phyloP scores from a whole-genome alignment of 2,329 filamentous ascomycete species.

The Trichophaea hybrida region DNA sequence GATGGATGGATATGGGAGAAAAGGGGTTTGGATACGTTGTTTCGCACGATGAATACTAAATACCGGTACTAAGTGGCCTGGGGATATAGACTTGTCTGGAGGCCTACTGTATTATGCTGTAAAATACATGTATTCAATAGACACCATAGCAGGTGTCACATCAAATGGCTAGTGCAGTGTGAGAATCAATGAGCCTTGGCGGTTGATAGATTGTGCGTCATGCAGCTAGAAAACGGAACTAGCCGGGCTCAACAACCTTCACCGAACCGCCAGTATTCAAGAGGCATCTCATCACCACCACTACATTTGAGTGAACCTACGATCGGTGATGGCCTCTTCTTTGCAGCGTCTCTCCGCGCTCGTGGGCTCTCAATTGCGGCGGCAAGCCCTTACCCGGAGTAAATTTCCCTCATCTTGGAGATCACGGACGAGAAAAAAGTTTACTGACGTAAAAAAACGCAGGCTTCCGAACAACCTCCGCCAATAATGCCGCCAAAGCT shows the following conservation, averaged over 20 bases:
- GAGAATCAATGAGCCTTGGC: too few species aligned
- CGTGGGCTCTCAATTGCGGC: constrained; percentile 14
- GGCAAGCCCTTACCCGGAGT: constrained; percentile 17
- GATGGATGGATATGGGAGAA: constrained; percentile 23
- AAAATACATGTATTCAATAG: too few species aligned
- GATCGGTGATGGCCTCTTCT: constrained; percentile 11
- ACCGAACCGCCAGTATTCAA: neutral
- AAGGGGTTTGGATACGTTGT: constrained; percentile 19
- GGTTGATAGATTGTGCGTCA: neutral
- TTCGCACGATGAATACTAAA: constrained; percentile 6
- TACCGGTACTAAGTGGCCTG: neutral
- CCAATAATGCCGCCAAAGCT: constrained; percentile 60
- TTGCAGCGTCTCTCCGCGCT: constrained; percentile 11
- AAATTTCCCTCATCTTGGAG: neutral
- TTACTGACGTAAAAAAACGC: constrained; percentile 6
- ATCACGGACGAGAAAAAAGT: neutral
- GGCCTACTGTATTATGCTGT: neutral
- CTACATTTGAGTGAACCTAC: neutral
- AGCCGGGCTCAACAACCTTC: neutral
- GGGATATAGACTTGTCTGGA: neutral
- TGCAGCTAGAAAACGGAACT: neutral
- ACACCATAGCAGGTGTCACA: neutral
- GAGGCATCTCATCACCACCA: neutral
- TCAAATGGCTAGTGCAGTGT: neutral
- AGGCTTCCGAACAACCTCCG: constrained; percentile 40